These are phyloP conservation scores for Pseudogymnoascus sp. DNA, from an alignment of 2,329 filamentous ascomycete genomes.

Conservation along the genomic window DNA sequence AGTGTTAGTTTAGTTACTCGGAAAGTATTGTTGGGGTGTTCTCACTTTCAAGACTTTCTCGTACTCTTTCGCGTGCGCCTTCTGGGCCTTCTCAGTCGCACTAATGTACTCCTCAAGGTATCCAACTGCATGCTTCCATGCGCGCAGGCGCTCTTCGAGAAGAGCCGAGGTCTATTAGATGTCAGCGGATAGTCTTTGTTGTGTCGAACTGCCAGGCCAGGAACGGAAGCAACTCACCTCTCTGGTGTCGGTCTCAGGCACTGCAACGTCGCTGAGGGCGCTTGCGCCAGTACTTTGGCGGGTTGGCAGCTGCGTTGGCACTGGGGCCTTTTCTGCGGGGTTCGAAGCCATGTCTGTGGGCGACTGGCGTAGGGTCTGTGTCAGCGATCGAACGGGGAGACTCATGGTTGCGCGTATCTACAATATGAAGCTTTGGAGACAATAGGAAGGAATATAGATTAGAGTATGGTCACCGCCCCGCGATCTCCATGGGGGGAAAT, in stretches of 20 bases:
- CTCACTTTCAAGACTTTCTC: slow-evolving; percentile 81
- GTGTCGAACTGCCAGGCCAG: background rate
- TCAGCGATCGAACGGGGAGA: slow-evolving; percentile 7
- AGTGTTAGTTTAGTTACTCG: slow-evolving; percentile 9
- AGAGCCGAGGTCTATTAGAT: slow-evolving; percentile 62
- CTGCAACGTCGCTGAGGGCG: slow-evolving; percentile 20
- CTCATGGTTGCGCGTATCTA: background rate
- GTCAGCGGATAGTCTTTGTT: background rate
- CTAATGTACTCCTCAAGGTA: slow-evolving; percentile 87
- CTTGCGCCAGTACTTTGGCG: slow-evolving; percentile 21
- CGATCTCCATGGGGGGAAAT: background rate
- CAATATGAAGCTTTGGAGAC: slow-evolving; percentile 2
- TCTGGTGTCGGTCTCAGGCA: slow-evolving; percentile 23
- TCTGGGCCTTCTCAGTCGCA: slow-evolving; percentile 79
- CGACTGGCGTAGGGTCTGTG: background rate
- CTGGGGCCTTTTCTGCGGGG: background rate
- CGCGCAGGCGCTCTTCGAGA: slow-evolving; percentile 77
- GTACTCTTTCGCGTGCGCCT: slow-evolving; percentile 83
- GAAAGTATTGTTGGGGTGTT: background rate
- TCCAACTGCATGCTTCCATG: slow-evolving; percentile 90
- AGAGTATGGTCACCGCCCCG: slow-evolving; percentile 5
- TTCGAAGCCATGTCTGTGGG: background rate
- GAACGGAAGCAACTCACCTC: slow-evolving; percentile 20
- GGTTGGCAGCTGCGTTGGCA: slow-evolving; percentile 16
- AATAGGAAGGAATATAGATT: background rate